Conservation (phyloP, 176 grass and related monocot species). For the Oryza rufipogon region DNA sequence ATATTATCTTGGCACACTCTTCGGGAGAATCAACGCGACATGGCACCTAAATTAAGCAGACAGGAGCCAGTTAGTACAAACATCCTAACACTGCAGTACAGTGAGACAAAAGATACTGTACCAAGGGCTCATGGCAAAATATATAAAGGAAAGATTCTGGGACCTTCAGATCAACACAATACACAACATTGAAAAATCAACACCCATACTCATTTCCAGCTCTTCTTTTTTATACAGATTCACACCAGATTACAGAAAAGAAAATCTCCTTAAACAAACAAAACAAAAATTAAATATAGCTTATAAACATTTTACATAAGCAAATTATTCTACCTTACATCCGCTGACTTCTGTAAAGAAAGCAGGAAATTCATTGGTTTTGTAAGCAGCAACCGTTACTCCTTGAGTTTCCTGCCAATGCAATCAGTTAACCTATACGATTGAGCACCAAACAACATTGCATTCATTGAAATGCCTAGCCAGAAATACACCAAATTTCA, state of each 20-base stretch:
- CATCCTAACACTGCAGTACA: neutral
- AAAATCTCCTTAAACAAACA: neutral
- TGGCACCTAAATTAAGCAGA: conserved; percentile 60
- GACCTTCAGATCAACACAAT: neutral
- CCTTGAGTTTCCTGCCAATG: conserved; percentile 89
- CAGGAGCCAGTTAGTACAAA: neutral
- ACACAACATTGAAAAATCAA: neutral
- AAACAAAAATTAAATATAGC: neutral
- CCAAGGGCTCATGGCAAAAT: neutral
- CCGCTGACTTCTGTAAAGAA: conserved; percentile 87
- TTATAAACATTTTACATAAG: conserved; percentile 28
- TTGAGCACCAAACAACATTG: conserved; percentile 6
- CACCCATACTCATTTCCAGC: neutral
- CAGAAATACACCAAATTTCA: neutral
- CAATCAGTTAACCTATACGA: neutral
- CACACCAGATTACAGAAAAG: neutral
- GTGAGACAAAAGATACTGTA: neutral
- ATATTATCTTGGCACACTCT: conserved; percentile 82
- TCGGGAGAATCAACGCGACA: conserved; percentile 83
- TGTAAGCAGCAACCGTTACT: conserved; percentile 81
- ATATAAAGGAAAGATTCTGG: neutral
- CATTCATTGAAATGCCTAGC: neutral
- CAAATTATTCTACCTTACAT: conserved; percentile 63
- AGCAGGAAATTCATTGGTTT: conserved; percentile 84
- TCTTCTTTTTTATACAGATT: neutral